A percentile compares a stretch with the other conserved stretches of the same genome.
Evolutionary conservation across 1,284 basidiomycete genomes (phyloP).

Genomic region (Coniferiporia sulphurascens): DNA sequence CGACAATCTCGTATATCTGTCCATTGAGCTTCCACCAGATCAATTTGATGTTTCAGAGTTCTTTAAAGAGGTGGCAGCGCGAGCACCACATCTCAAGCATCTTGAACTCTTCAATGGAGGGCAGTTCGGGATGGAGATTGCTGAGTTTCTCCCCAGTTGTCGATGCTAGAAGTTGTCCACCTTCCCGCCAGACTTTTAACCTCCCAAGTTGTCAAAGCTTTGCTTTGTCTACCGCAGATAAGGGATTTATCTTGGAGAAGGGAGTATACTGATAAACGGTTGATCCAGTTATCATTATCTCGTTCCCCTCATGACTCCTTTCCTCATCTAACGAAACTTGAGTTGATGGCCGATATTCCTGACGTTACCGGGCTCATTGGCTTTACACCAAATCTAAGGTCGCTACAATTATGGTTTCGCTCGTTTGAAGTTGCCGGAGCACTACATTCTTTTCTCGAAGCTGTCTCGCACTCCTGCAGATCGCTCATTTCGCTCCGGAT

Average conservation of each 20-base stretch:
- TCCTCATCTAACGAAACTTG: background rate
- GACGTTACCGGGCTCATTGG: too few species aligned
- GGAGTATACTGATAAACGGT: too few species aligned
- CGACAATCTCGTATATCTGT: too few species aligned
- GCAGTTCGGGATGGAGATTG: background rate
- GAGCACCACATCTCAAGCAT: background rate
- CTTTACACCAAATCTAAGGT: too few species aligned
- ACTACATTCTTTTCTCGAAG: too few species aligned
- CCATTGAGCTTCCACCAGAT: too few species aligned
- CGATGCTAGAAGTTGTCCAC: background rate
- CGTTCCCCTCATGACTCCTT: background rate
- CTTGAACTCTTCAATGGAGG: background rate
- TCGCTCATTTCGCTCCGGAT: too few species aligned
- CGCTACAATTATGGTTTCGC: too few species aligned
- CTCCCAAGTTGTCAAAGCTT: background rate
- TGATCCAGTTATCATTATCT: too few species aligned
- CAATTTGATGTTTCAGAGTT: background rate
- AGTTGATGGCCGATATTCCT: too few species aligned
- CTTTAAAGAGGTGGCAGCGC: background rate
- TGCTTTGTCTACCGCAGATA: background rate
- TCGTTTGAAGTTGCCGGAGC: too few species aligned
- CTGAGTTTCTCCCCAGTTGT: background rate
- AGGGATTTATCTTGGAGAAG: background rate
- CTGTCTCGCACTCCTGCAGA: too few species aligned
- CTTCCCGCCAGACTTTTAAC: background rate